Base-by-base conservation (phyloP, 768 basidiomycete genomes). In the Pleurotus tuoliensis region DNA sequence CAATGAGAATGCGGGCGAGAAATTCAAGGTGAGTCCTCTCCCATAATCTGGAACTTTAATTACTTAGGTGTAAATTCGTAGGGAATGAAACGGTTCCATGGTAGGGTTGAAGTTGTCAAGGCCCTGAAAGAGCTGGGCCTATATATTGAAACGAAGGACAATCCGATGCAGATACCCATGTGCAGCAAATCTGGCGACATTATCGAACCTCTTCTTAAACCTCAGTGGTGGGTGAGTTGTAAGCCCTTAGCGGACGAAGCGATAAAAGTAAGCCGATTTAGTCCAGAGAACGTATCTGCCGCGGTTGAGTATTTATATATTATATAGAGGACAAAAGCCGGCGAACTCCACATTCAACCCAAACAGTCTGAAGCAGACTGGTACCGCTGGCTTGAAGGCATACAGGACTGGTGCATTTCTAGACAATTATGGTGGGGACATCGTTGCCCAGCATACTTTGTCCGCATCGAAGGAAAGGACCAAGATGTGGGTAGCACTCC, bases 351-450 rank as follows among this genome's bases (percentile, higher is more conserved):
- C 43, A 94, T 98, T 58, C 71, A 78, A 6, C 97, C 96, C 2
- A 90, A 91, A 63, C 79, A 82, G 50, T 94, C 90, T 7, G 96
- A 97, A 65, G 84, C 81, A 44, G 96, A 99, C 40, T 98, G 94
- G 95, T 94, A 90, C 69, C 82, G 92, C 56, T 98, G 97, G 96
- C 75, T 98, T 38, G 92, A 94, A 61, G 83, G 82, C 61, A 93
- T 97, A 58, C 94, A 98, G 71, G 97, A 98, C 67, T 99, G 97
- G 97, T 99, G 97, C 74, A 88, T 98, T 65, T 98, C 97, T 2
- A 90, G 97, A 54, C 97, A 99, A 67, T 80, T 98, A 15, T 99
- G 97, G 97, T 98, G 96, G 96, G 96, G 97, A 25, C 96, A 98
- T 67, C 85, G 97, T 56, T 89, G 87, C 67, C 97, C 97, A 2